Percentiles rank a stretch among this genome's conserved stretches.
These are phyloP conservation scores for Shiraia bambusicola DNA, from an alignment of 2,329 filamentous ascomycete genomes.

Conservation along the genomic window DNA sequence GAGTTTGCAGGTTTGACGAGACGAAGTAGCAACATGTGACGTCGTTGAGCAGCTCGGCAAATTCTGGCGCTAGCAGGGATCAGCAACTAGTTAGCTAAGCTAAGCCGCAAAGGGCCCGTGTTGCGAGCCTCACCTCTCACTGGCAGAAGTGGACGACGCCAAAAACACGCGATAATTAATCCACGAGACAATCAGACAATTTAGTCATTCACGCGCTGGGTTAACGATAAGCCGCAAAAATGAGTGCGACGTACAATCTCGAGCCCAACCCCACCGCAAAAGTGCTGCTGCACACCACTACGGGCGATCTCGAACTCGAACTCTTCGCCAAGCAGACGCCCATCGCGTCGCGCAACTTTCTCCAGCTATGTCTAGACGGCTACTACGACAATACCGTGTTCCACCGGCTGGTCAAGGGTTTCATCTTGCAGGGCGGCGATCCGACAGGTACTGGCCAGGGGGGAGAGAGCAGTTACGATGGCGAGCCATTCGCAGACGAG, in stretches of 20 bases:
- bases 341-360: slow-evolving; percentile 88
- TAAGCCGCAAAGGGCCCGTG: neutral
- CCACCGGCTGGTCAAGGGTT: slow-evolving; percentile 87
- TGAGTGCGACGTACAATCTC: slow-evolving; percentile 91
- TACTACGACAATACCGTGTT: slow-evolving; percentile 95
- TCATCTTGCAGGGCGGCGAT: slow-evolving; percentile 93
- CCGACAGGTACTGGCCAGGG: slow-evolving; percentile 90
- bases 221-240: slow-evolving; percentile 42
- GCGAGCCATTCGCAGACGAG: slow-evolving; percentile 81
- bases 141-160: slow-evolving; percentile 2
- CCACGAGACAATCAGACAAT: slow-evolving; percentile 2
- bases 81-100: too few relatives aligned
- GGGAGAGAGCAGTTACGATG: slow-evolving; percentile 88
- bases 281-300: slow-evolving; percentile 84
- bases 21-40: neutral
- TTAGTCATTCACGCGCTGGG: slow-evolving; percentile 1
- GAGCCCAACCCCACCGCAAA: slow-evolving; percentile 94
- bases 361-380: slow-evolving; percentile 90
- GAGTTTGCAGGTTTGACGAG: neutral
- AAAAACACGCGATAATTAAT: slow-evolving; percentile 10
- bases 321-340: slow-evolving; percentile 95
- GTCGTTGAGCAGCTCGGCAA: slow-evolving; percentile 4
- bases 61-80: slow-evolving; percentile 7
- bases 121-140: neutral
- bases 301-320: slow-evolving; percentile 86